Percentiles rank a stretch among this genome's conserved stretches.
Evolutionary conservation across 108 stramenopile genomes (phyloP).

Genomic region (Poteriospumella lacustris): DNA sequence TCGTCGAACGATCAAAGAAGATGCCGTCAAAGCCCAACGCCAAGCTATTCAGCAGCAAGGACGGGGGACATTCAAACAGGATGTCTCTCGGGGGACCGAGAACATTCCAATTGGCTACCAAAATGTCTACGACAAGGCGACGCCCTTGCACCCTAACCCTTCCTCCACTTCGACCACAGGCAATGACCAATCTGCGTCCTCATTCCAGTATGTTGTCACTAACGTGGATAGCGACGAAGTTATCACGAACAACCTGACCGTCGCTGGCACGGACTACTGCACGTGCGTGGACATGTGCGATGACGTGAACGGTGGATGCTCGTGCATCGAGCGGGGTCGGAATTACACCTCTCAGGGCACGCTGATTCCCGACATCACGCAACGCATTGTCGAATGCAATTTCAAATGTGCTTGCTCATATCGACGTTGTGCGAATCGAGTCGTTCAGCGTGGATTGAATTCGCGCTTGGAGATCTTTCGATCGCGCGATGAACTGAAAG

Average conservation of each 20-base stretch:
- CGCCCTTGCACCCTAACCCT: not conserved
- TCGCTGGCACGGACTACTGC: not conserved
- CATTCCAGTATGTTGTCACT: not conserved
- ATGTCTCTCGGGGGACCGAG: not conserved
- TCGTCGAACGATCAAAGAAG: not conserved
- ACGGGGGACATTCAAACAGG: not conserved
- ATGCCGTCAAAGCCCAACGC: not conserved
- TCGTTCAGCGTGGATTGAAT: not conserved
- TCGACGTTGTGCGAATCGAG: constrained; percentile 10
- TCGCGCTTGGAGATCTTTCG: not conserved
- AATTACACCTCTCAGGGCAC: not conserved
- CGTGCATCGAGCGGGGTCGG: not conserved
- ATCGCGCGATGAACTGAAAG: no score
- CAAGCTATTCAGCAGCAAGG: no score
- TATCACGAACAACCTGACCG: not conserved
- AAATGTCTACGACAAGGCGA: not conserved
- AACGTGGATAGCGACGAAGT: not conserved
- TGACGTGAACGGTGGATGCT: constrained; percentile 6
- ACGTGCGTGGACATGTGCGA: not conserved
- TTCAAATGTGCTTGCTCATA: not conserved
- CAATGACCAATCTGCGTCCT: no score
- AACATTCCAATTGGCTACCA: not conserved
- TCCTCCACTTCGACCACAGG: no score
- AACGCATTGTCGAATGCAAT: constrained; percentile 5
- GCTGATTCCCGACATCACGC: not conserved